Conservation (phyloP, 1,284 basidiomycete genomes). For the Amylostereum areolatum region DNA sequence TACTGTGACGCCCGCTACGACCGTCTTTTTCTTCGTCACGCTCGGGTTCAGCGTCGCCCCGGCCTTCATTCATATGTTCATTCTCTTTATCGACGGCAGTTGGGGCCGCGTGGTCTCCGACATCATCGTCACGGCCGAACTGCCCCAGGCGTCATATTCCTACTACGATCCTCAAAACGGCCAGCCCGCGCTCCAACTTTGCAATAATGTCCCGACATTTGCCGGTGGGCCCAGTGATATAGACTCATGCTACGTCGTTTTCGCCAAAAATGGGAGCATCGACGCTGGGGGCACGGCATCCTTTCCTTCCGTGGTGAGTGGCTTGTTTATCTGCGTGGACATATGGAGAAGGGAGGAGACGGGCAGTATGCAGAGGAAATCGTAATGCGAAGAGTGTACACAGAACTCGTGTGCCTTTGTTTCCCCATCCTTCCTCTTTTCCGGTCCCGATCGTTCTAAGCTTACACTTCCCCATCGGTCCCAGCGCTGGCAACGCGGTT, state of each 20-base stretch:
- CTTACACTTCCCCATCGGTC: no score
- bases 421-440: no score
- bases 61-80: background rate
- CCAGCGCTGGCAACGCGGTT: no score
- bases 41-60: background rate
- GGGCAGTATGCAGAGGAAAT: background rate
- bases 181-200: background rate
- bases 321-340: background rate
- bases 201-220: background rate
- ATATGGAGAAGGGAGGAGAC: background rate
- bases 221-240: background rate
- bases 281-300: background rate
- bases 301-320: background rate
- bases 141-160: background rate
- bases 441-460: no score
- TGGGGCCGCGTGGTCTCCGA: background rate
- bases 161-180: background rate
- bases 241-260: background rate
- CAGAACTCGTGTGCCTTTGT: no score
- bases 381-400: background rate
- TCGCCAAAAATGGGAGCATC: background rate
- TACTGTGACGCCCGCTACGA: background rate
- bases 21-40: background rate
- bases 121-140: background rate
- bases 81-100: background rate